phyloP scores from a whole-genome alignment of 2,329 filamentous ascomycete species.

The Trichoderma sp. region DNA sequence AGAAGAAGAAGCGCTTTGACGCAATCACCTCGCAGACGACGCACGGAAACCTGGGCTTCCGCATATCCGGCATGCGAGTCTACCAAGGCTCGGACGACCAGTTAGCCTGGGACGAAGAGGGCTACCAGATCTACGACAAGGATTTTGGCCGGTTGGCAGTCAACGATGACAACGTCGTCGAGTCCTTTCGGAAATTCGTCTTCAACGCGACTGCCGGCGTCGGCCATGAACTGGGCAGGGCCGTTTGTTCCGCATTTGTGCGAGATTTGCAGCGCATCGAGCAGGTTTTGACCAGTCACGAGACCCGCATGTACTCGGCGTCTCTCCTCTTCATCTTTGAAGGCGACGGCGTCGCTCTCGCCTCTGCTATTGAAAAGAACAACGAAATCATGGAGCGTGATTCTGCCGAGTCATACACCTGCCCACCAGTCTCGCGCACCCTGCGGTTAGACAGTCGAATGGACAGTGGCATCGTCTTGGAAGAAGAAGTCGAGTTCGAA shows the following conservation, averaged over 20 bases:
- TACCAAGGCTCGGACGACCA: constrained; percentile 55
- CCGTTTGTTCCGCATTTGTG: constrained; percentile 53
- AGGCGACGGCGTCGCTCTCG: constrained; percentile 56
- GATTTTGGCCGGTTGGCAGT: constrained; percentile 56
- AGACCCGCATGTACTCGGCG: constrained; percentile 62
- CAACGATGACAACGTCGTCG: constrained; percentile 51
- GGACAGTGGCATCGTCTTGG: constrained; percentile 54
- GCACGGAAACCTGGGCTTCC: constrained; percentile 58
- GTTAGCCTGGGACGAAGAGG: constrained; percentile 50
- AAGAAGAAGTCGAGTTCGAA: constrained; percentile 40
- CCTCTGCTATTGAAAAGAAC: constrained; percentile 52
- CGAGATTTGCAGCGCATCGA: constrained; percentile 52
- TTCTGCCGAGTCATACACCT: neutral
- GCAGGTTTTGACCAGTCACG: constrained; percentile 51
- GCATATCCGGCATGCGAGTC: constrained; percentile 63
- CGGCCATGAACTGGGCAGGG: constrained; percentile 54
- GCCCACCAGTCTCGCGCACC: constrained; percentile 31
- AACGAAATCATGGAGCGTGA: constrained; percentile 52
- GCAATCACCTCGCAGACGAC: constrained; percentile 58
- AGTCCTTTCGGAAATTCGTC: constrained; percentile 55
- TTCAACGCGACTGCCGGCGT: constrained; percentile 58
- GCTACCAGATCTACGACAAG: constrained; percentile 60
- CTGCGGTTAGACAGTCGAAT: constrained; percentile 50
- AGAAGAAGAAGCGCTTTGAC: constrained; percentile 60
- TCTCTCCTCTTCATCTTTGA: constrained; percentile 63